Evolutionary conservation across 345 rosid species (phyloP).

Genomic region (Gossypioides kirkii): DNA sequence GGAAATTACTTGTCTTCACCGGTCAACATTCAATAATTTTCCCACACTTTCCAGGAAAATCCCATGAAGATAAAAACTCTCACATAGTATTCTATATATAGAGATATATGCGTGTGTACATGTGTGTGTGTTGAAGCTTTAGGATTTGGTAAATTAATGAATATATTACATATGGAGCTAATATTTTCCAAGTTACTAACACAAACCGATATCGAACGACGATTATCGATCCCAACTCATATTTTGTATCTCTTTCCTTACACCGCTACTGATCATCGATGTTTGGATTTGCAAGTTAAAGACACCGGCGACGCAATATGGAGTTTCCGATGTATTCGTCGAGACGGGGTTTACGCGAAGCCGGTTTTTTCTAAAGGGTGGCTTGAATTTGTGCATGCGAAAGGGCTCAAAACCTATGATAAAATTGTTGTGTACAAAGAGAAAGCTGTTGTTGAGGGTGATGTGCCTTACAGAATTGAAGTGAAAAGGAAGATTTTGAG

Average conservation of each 20-base stretch:
- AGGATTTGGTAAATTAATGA: too few relatives aligned
- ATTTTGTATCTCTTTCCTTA: neutral
- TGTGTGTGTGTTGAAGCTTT: neutral
- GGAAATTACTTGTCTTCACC: neutral
- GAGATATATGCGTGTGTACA: too few relatives aligned
- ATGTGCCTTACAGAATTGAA: neutral
- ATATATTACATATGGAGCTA: neutral
- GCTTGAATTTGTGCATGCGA: conserved; percentile 10
- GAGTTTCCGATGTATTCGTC: neutral
- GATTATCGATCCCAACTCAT: neutral
- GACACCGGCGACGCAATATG: neutral
- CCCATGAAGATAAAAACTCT: neutral
- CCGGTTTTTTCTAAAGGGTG: conserved; percentile 10
- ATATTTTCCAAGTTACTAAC: conserved; percentile 16
- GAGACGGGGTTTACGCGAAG: neutral
- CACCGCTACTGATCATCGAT: neutral
- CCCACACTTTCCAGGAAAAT: neutral
- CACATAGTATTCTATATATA: too few relatives aligned
- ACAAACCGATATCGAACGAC: conserved; percentile 2
- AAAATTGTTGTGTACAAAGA: neutral
- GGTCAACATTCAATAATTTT: neutral
- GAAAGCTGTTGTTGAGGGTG: neutral
- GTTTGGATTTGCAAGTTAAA: neutral
- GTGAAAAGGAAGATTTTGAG: conserved; percentile 4
- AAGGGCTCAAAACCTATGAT: neutral